Percentiles rank a stretch among this genome's conserved stretches.
These are phyloP conservation scores for Pichia pseudocactophila DNA, from an alignment of 805 yeast genomes.

Conservation along the genomic window DNA sequence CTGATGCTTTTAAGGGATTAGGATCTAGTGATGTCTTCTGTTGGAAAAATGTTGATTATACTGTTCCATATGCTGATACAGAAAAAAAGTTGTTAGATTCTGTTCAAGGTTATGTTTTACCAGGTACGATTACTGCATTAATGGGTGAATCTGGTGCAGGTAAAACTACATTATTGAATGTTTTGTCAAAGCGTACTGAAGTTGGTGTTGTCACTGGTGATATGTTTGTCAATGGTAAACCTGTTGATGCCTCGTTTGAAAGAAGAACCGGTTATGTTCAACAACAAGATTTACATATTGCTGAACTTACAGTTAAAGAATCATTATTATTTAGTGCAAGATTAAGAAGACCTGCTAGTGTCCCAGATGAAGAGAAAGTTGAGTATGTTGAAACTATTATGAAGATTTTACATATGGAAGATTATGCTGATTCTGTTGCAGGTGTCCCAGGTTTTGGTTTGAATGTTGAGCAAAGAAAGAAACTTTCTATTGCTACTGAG, in stretches of 20 bases:
- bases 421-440: slow-evolving; percentile 43
- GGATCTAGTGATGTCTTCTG: slow-evolving; percentile 42
- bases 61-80: slow-evolving; percentile 39
- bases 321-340: slow-evolving; percentile 40
- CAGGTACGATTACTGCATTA: slow-evolving; percentile 50
- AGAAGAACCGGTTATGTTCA: slow-evolving; percentile 50
- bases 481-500: slow-evolving; percentile 47
- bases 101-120: slow-evolving; percentile 37
- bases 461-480: slow-evolving; percentile 47
- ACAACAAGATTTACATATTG: slow-evolving; percentile 45
- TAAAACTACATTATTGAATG: slow-evolving; percentile 48
- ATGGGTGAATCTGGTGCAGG: slow-evolving; percentile 66
- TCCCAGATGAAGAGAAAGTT: slow-evolving; percentile 34
- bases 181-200: slow-evolving; percentile 42
- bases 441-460: slow-evolving; percentile 41
- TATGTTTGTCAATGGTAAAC: slow-evolving; percentile 44
- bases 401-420: slow-evolving; percentile 32
- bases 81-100: slow-evolving; percentile 35
- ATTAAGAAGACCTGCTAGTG: slow-evolving; percentile 35
- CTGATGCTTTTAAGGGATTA: slow-evolving; percentile 16
- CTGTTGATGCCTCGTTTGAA: slow-evolving; percentile 39
- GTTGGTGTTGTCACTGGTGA: slow-evolving; percentile 49
- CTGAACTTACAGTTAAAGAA: slow-evolving; percentile 44
- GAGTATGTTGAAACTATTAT: slow-evolving; percentile 36
- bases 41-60: slow-evolving; percentile 56